These are phyloP conservation scores for Podospora appendiculata DNA, from an alignment of 495 filamentous ascomycete genomes.

Conservation along the genomic window DNA sequence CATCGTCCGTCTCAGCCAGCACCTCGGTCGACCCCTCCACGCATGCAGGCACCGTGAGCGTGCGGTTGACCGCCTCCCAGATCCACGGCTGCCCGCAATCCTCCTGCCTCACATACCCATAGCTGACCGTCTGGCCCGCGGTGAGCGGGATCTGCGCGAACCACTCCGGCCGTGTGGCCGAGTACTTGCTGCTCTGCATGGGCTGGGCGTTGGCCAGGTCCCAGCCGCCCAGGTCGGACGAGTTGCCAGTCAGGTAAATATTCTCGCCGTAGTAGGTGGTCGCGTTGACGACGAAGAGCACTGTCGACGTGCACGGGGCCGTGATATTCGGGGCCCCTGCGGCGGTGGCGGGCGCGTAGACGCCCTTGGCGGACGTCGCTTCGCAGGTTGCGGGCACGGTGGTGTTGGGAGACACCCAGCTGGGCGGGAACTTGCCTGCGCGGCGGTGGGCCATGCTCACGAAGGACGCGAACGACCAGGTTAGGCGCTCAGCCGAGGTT, in stretches of 20 bases:
- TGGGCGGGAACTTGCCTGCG: conserved; percentile 36
- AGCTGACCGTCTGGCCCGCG: conserved; percentile 23
- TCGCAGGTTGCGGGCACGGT: conserved; percentile 41
- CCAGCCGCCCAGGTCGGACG: conserved; percentile 49
- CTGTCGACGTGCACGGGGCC: conserved; percentile 44
- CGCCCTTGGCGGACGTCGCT: conserved; percentile 42
- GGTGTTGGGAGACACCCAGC: conserved; percentile 34
- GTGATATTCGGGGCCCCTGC: conserved; percentile 40
- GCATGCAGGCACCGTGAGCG: conserved; percentile 26
- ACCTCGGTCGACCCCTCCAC: conserved; percentile 10
- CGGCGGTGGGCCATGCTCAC: conserved; percentile 43
- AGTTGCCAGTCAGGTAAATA: conserved; percentile 48
- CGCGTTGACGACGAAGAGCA: conserved; percentile 29
- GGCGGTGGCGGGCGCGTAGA: conserved; percentile 47
- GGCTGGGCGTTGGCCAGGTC: conserved; percentile 39
- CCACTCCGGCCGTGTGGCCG: conserved; percentile 29
- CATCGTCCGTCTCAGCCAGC: conserved; percentile 23
- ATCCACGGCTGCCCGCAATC: conserved; percentile 31
- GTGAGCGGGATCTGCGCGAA: conserved; percentile 13
- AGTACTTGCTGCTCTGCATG: conserved; percentile 47
- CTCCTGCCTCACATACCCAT: conserved; percentile 31
- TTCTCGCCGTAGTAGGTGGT: conserved; percentile 50
- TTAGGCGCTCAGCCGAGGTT: conserved; percentile 51
- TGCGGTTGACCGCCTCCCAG: conserved; percentile 27
- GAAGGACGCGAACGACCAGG: conserved; percentile 59